phyloP scores from a whole-genome alignment of 164 flowering plant genomes.

The Akebia trifoliata region DNA sequence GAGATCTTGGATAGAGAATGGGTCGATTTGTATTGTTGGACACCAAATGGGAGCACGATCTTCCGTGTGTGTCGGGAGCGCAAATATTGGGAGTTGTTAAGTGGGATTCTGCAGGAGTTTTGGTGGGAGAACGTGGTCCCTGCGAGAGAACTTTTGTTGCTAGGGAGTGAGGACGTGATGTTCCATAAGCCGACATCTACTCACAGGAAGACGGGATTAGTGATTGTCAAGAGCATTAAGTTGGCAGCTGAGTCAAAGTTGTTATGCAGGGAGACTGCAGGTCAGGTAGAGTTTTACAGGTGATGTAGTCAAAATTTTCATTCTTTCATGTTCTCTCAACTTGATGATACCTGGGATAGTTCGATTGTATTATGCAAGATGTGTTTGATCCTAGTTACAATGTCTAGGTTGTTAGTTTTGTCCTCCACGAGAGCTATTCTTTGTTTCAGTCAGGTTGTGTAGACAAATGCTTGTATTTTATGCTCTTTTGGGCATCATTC shows the following conservation, averaged over 20 bases:
- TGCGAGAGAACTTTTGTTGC: constrained; percentile 61
- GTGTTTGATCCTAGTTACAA: no score
- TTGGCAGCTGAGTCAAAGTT: constrained; percentile 67
- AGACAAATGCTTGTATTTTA: no score
- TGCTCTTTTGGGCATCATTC: no score
- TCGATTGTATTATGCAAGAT: no score
- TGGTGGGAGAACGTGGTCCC: constrained; percentile 98
- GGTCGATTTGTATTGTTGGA: constrained; percentile 97
- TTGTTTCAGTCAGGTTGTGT: no score
- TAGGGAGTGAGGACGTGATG: constrained; percentile 47
- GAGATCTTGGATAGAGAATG: constrained; percentile 88
- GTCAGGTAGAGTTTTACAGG: constrained; percentile 61
- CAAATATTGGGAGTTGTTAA: constrained; percentile 70
- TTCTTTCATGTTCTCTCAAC: no score
- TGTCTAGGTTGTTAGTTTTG: no score
- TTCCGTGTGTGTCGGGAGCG: constrained; percentile 68
- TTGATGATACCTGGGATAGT: no score
- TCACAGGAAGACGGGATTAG: constrained; percentile 70
- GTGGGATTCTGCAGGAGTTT: constrained; percentile 70
- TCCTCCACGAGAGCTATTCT: no score
- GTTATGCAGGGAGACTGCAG: constrained; percentile 75
- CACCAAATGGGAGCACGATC: constrained; percentile 79
- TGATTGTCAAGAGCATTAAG: constrained; percentile 47
- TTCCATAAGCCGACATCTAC: constrained; percentile 52
- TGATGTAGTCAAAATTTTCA: no score